These are phyloP conservation scores for Kockovaella imperatae DNA, from an alignment of 768 basidiomycete species.

Conservation along the genomic window DNA sequence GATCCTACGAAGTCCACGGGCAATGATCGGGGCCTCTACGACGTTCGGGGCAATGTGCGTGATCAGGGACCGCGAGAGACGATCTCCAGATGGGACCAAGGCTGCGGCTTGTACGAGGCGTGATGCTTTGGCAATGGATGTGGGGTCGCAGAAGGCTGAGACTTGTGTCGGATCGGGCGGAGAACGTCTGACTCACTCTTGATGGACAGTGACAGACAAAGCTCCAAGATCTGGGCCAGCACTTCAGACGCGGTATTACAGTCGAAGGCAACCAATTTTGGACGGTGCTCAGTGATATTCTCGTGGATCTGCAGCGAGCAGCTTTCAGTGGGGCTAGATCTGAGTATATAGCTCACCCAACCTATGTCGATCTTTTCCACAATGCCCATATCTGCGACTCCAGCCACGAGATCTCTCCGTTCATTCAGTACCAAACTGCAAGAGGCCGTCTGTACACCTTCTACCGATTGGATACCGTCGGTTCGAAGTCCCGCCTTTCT, in stretches of 20 bases:
- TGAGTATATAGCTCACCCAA: slow-evolving; percentile 45
- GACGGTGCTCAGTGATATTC: slow-evolving; percentile 48
- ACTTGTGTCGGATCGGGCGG: not conserved
- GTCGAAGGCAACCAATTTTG: slow-evolving; percentile 41
- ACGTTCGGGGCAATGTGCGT: slow-evolving; percentile 77
- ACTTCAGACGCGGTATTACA: slow-evolving; percentile 47
- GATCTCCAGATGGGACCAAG: no score
- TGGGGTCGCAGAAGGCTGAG: slow-evolving; percentile 84
- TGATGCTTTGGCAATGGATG: slow-evolving; percentile 72
- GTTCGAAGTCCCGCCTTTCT: slow-evolving; percentile 62
- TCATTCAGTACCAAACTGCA: slow-evolving; percentile 78
- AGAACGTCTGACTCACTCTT: slow-evolving; percentile 49
- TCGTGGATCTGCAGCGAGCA: slow-evolving; percentile 28
- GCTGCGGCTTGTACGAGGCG: slow-evolving; percentile 65
- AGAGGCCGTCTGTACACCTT: slow-evolving; percentile 58
- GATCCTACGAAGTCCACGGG: no score
- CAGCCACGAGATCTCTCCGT: slow-evolving; percentile 64
- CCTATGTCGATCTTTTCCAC: slow-evolving; percentile 51
- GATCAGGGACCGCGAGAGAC: slow-evolving; percentile 1
- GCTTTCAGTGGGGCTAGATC: not conserved
- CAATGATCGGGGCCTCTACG: slow-evolving; percentile 79
- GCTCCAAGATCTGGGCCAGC: slow-evolving; percentile 52
- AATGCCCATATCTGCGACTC: slow-evolving; percentile 80
- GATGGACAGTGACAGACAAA: slow-evolving; percentile 52
- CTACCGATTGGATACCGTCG: slow-evolving; percentile 61